Base-by-base conservation (phyloP, 257 asterid species). In the Ligustrum vulgare region DNA sequence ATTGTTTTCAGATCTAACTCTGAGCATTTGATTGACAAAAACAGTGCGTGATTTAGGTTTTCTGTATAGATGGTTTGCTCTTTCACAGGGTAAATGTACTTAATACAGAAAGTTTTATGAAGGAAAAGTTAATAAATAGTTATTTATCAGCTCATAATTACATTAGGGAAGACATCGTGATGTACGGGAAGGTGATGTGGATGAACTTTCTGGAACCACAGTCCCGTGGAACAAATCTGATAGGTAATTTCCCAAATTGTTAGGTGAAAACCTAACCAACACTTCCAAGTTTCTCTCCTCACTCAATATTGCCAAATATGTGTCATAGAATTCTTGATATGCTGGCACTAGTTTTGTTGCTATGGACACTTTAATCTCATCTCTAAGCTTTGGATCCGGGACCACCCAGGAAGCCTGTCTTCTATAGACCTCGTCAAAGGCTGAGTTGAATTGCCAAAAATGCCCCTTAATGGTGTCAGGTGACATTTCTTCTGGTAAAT, bases 401-500 rank as follows among this genome's bases (percentile, higher is more conserved):
- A 90, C 91, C 18, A 80, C 87, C 88, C 91, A 89, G 20, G 87
- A 65, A 49, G 41, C 76, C 49, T 92, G 96, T 51, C 84, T 92
- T 81, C 60, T 79, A 75, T 80, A 87, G 56, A 80, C 89, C 47
- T 79, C 88, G 51, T 88, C 89, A 70, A 90, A 90, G 10, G 87
- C 82, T 0, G 82, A 31, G 60, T 79, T 83, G 79, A 92, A 92
- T 79, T 74, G 84, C 78, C 77, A 72, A 80, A 92, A 82, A 39
- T 63, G 81, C 20, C 62, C 81, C 78, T 66, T 86, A 25, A 84
- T 85, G 5, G 63, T 75, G 25, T 75, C 78, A 6, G 87, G 75
- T 0, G 89, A 64, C 3, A 79, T 71, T 11, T 71, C 84, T 33
- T 65, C 71, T 12, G 73, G 58, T 63, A 78, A 49, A n/a, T 77